Base-by-base conservation (phyloP, 2,329 filamentous ascomycete species). In the Sarocladium kiliense region DNA sequence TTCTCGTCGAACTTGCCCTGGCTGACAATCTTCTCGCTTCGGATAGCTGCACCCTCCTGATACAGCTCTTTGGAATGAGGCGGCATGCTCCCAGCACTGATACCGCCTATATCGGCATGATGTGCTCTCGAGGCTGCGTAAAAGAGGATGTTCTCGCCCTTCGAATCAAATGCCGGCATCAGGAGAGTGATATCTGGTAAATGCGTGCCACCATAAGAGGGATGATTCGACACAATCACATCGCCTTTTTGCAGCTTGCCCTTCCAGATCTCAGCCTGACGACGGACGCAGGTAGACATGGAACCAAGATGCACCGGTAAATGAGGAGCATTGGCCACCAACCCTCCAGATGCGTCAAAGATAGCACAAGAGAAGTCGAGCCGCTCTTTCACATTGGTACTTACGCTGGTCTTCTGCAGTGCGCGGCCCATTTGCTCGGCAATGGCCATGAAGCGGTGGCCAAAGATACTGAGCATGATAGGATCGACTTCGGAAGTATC, bases 41-140 rank as follows among this genome's bases (percentile, higher is more conserved):
- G 79, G 56, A 86, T 85, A 1, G 81, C 77, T 2, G 83, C 83
- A 2, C 83, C 83, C 66, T 86, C 83, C 64, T 85, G 80, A 62
- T 73, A 85, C 7, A 85, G 69, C 60, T 85, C 82, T 32, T 81
- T 77, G 0, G 85, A 89, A 59, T 88, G 82, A 4, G 88, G 86
- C 0, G 89, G 89, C 89, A 93, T 93, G 2, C 85, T 89, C 0
- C 89, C 89, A 0, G 89, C 88, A 1, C 90, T 77, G 47, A 91
- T 91, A 9, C 89, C 89, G 12, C 89, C 89, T 60, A 93, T 92
- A 63, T 93, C 89, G n/a, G 89, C 89, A 63, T 93, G 89, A 62
- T 93, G 89, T 0, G 88, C 89, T 55, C 88, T 80, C 2, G 87
- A 90, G 0, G 89, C 89, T 1, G 90, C 88, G 60, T 91, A 93